Base-by-base conservation (phyloP, 208 protist genomes). In the Strigomonas galati region DNA sequence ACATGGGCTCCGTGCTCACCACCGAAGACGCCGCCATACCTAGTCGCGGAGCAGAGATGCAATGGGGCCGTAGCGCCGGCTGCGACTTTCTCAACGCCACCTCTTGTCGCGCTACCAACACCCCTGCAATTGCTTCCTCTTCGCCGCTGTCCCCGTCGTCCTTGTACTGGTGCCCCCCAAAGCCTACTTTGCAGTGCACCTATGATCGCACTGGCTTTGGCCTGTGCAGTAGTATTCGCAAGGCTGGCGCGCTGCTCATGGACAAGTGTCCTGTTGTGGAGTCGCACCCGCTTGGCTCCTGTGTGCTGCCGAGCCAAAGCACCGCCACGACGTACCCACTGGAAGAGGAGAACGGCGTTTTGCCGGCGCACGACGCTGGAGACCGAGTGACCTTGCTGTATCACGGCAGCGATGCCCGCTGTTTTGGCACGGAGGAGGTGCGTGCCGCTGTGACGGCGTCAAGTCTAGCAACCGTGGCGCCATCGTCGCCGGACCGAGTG, bases 191-290 rank as follows among this genome's bases (percentile, higher is more conserved):
- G 73, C 24, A 52, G 63, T 55, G 26, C 55, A 19, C 58, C 67
- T 56, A 30, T 30, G 54, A 59, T n/a, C 54, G 54, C 12, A 59
- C 26, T 1, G 19, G 28, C 54, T 37, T 59, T 21, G 54, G 28
- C 54, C 24, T 40, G 1, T 59, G 54, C 54, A 59, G 30, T 30
- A 19, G 26, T 9, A 23, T 7, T 21, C 54, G 40, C 1, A 9
- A 46, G 14, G 40, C 9, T 2, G 40, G 40, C 15, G 40, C 66
- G 53, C 51, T 58, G 55, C 49, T 85, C 17, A 85, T 83, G 78
- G 74, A 85, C 35, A 64, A 70, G n/a, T 89, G 78, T 62, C 75
- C 82, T 10, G 63, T 82, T 27, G 78, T 89, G 14, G 69, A 76
- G 61, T 24, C 67, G 0, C 76, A 78, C 53, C 49, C 46, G 5